A percentile compares a stretch with the other conserved stretches of the same genome.
phyloP scores from a whole-genome alignment of 2,329 filamentous ascomycete genomes.

The Cercospora sp. region DNA sequence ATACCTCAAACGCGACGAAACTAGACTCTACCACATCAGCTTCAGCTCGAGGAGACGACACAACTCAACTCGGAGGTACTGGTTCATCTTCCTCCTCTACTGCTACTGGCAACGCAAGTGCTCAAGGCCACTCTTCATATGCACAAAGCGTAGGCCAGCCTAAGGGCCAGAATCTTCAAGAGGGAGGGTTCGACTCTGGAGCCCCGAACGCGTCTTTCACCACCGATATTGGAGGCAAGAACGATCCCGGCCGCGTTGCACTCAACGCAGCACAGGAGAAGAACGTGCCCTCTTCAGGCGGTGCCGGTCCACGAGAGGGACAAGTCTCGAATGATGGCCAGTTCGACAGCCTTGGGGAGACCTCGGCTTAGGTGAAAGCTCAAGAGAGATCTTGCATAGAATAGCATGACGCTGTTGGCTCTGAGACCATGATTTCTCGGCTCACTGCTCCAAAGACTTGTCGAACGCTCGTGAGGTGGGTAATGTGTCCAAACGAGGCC shows the following conservation, averaged over 20 bases:
- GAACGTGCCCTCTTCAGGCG: constrained; percentile 38
- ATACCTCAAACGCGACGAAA: constrained; percentile 54
- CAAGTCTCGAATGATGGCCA: constrained; percentile 25
- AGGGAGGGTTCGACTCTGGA: constrained; percentile 37
- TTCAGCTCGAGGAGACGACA: constrained; percentile 31
- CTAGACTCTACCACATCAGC: constrained; percentile 52
- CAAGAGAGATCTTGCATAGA: background rate
- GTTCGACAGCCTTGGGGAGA: constrained; percentile 24
- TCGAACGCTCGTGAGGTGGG: background rate
- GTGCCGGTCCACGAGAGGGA: constrained; percentile 30
- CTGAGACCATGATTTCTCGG: background rate
- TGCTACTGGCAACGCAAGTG: constrained; percentile 34
- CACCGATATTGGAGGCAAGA: constrained; percentile 54
- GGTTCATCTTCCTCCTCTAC: constrained; percentile 7
- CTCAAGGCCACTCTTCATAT: background rate
- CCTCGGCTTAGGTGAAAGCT: background rate
- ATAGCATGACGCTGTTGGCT: background rate
- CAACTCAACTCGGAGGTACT: background rate
- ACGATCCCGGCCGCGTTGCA: constrained; percentile 57
- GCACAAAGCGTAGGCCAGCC: constrained; percentile 26
- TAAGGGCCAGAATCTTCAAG: constrained; percentile 29
- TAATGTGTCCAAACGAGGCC: background rate
- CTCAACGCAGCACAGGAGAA: constrained; percentile 36
- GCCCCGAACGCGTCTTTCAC: constrained; percentile 54
- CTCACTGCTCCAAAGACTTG: background rate